Evolutionary conservation across 179 eudicot genomes (phyloP), one percentile per base, ranked within the genome.

Genomic region (Silene vulgaris): DNA sequence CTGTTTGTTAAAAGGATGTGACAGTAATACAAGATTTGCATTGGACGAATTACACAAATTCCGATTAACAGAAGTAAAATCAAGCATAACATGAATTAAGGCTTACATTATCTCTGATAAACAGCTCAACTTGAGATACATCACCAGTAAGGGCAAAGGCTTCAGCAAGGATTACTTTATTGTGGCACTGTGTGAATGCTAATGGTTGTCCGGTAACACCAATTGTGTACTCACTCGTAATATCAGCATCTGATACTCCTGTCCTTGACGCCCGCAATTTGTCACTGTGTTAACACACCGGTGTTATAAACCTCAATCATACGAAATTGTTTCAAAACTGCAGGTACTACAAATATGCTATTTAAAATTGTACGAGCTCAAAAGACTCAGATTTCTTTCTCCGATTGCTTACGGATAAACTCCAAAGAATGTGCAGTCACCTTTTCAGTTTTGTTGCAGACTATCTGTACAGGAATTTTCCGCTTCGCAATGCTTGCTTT

Each of bases 371-470:
- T 23, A 23, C 26, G 26, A 23, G 26, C 26, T 26, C 56, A 59
- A 54, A 75, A 71, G 8, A 21, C 88, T 72, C 84, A 92, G 97
- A 95, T 87, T 87, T 95, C 99, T 80, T 92, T 95, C 83, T 95
- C 97, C 76, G 92, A 87, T 82, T 95, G 99, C 74, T 95, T 95
- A 13, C 95, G 87, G 78, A 95, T 89, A 75, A 95, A 92, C 66
- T 95, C 99, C 82, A 88, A 88, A 1, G 97, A 85, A 82, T 95
- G 99, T 62, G 97, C 99, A 61, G 96, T 89, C 69, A 91, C 91
- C 81, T 92, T 92, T 80, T 95, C 97, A 65, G 89, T 89, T 82
- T 95, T 95, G 86, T 95, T 95, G 86, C 97, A 95, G 59, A 92
- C 85, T 88, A 23, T 23, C 26, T 23, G 26, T 23, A 23, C 26